phyloP scores from a whole-genome alignment of 768 basidiomycete species.

The Russula olivacea region DNA sequence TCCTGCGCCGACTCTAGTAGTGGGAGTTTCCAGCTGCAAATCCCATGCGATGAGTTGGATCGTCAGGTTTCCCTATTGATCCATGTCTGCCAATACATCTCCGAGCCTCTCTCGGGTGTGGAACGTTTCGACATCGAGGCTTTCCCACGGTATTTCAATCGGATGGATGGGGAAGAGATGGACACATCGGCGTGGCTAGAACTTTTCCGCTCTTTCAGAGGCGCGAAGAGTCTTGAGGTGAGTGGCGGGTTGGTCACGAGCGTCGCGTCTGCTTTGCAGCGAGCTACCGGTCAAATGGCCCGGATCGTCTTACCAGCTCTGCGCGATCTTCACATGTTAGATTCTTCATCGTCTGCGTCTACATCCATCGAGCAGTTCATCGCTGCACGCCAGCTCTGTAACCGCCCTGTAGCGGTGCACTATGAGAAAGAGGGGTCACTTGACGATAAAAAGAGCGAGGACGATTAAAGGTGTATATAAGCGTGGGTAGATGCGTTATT shows the following conservation, averaged over 20 bases:
- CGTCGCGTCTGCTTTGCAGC: conserved; percentile 7
- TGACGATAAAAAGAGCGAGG: background rate
- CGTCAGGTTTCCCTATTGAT: background rate
- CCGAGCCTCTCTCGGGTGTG: background rate
- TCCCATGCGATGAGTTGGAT: conserved; percentile 9
- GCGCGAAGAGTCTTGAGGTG: conserved; percentile 7
- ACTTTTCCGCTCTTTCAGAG: conserved; percentile 4
- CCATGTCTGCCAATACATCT: conserved; percentile 5
- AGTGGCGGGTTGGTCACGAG: background rate
- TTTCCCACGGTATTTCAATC: too few species aligned
- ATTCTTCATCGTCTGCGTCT: background rate
- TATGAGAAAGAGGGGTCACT: background rate
- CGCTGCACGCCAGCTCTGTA: conserved; percentile 2
- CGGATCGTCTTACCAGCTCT: conserved; percentile 5
- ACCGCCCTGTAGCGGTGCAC: conserved; percentile 6
- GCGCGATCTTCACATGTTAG: conserved; percentile 12
- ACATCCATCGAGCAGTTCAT: conserved; percentile 9
- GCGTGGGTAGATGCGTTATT: background rate
- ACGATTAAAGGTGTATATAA: background rate
- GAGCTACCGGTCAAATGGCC: conserved; percentile 10
- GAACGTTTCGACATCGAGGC: background rate
- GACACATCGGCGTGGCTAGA: conserved; percentile 6
- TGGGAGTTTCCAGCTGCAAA: background rate
- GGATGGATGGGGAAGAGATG: background rate
- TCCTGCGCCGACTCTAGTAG: background rate